Evolutionary conservation across 2,329 filamentous ascomycete species (phyloP), one percentile per base, ranked within the genome.

Genomic region (Ceratocystis eucalypticola): DNA sequence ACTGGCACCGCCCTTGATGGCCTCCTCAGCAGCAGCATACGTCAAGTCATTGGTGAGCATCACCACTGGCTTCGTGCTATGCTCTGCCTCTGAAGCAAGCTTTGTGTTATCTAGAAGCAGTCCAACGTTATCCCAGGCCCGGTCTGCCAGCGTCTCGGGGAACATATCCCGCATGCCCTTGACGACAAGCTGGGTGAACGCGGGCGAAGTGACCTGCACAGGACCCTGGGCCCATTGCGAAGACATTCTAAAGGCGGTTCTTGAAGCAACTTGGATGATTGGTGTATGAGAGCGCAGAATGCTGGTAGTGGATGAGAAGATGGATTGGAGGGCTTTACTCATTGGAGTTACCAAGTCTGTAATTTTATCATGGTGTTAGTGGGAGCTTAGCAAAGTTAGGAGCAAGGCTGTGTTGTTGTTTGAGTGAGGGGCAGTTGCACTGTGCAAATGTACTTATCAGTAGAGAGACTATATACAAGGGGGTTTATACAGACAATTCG

Each of bases 61-160:
- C 20, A 84, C 81, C 0, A 72, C 71, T 10, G 74, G 75, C 61
- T 73, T 73, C 62, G 72, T 71, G 59, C 68, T 69, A 12, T 70
- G 67, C 66, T 75, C 73, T 17, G 72, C 63, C 30, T 74, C 71
- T 3, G 17, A 17, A 57, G 66, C 61, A 41, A 71, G 61, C 65
- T 73, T 70, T n/a, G 77, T 74, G 71, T 79, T 79, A 69, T 76
- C 76, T 65, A 81, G 72, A 62, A 96, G 81, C 64, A 96, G 82
- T 62, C 94, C 94, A n/a, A 95, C 96, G 73, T 99, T 99, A 75
- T 99, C 94, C 82, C 92, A 99, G 70, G 88, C 86, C 71, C 87
- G 87, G 74, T 97, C 94, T 8, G 94, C 94, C 53, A 96, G 80
- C 68, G 85, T 85, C 73, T 95, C 90, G 0, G 94, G 94, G 74